A percentile compares a stretch with the other conserved stretches of the same genome.
These are phyloP conservation scores for Aspergillus cejpii DNA, from an alignment of 2,329 filamentous ascomycete genomes.

Conservation along the genomic window DNA sequence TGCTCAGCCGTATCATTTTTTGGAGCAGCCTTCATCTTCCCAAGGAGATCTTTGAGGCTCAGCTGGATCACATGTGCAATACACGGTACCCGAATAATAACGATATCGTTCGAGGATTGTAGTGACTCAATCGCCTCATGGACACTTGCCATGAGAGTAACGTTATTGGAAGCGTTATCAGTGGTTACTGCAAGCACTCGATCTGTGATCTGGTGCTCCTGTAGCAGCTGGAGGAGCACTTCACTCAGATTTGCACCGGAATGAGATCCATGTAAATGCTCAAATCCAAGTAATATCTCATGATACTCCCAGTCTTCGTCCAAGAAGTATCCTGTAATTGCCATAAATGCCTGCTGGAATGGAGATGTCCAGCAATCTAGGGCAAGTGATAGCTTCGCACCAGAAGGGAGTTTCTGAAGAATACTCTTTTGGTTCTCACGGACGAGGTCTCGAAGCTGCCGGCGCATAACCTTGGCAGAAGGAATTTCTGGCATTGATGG, in stretches of 20 bases:
- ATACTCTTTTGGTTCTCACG: background rate
- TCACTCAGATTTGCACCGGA: background rate
- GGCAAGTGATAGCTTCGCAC: background rate
- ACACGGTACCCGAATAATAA: slow-evolving; percentile 1
- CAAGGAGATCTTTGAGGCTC: slow-evolving; percentile 9
- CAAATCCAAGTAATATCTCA: slow-evolving; percentile 3
- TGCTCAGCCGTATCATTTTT: slow-evolving; percentile 1
- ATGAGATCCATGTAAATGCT: slow-evolving; percentile 1
- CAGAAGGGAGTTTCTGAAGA: background rate
- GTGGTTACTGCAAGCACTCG: background rate
- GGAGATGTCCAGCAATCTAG: background rate
- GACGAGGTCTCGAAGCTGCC: background rate
- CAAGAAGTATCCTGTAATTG: slow-evolving; percentile 1
- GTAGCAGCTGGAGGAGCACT: background rate
- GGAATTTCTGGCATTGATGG: too few relatives aligned
- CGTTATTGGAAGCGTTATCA: background rate
- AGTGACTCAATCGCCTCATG: slow-evolving; percentile 1
- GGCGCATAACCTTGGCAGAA: too few relatives aligned
- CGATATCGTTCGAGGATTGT: background rate
- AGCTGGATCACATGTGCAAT: slow-evolving; percentile 5
- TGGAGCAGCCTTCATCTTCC: slow-evolving; percentile 3
- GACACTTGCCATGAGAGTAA: background rate
- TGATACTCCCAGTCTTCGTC: slow-evolving; percentile 1
- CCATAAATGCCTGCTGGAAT: background rate
- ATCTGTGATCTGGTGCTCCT: background rate